Base-by-base conservation (phyloP, 768 basidiomycete genomes). In the Termitomyces bulborhizus region DNA sequence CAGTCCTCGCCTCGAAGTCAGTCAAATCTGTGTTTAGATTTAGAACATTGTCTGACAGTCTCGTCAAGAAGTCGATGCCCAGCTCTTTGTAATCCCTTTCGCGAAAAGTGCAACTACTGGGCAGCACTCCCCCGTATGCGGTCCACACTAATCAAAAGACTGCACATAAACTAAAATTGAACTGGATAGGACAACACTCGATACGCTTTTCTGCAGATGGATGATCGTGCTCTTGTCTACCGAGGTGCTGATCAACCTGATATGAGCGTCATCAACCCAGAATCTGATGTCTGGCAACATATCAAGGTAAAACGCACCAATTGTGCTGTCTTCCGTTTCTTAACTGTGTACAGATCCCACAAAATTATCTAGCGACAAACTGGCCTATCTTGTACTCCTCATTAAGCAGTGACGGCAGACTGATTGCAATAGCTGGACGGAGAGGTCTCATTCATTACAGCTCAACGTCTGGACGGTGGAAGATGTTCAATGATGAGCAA, bases 201-300 rank as follows among this genome's bases (percentile, higher is more conserved):
- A 60, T 96, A 96, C 65, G 95, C 93, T 1, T 96, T 96, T 71
- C 76, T 98, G 40, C 93, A 96, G 71, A 84, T 95, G 83, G 94
- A 98, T 63, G 96, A 98, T 63, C 84, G 93, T 41, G 89, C 90
- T 2, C 78, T 97, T 0, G 85, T 98, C 15, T 99, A 98, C 68
- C 82, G 96, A 53, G 95, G 96, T 13, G 93, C 95, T 29, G 96
- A 98, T 68, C 95, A 98, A 67, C 95, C 96, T 5, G 95, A 98
- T 66, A 88, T 97, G 86, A 96, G 93, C 65, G 86, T 99, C 55
- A 97, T 98, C 65, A 98, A 98, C 65, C 94, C 95, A 15, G 94
- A 96, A 67, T 92, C 92, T 3, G 95, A 98, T 64, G 95, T 98
- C 16, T 98, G 96, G 95, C 93, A 98, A 62, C 89, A 90, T 71